Base-by-base conservation (phyloP, 1,284 basidiomycete species). In the Cutaneotrichosporon sp. region DNA sequence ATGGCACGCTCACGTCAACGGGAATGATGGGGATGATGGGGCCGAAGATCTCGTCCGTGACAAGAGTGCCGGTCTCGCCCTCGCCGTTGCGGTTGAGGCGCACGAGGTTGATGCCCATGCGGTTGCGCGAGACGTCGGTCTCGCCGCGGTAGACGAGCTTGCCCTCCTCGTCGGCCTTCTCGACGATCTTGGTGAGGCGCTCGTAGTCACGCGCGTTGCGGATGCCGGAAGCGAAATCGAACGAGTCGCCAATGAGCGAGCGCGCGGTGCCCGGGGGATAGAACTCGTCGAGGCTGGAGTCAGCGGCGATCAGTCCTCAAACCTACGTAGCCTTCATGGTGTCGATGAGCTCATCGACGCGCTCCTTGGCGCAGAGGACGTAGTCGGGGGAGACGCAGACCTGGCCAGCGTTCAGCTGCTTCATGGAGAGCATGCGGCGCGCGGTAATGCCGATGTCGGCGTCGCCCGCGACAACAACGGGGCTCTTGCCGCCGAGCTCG, bases 401-500 rank as follows among this genome's bases (percentile, higher is more conserved):
- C 76, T 92, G 91, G 1, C 91, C 90, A 1, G 84, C 84, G 70
- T 91, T 92, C 57, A 85, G 80, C 27, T 85, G 79, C 77, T 92
- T 94, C 56, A 91, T 91, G 87, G 90, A 92, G 38, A 94, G 79
- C 59, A 90, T 69, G 64, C 72, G 69, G 59, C 73, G 73, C 18
- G 77, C 80, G 20, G 77, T 74, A 63, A 79, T 79, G 58, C 68
- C 70, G 46, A 84, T 64, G 54, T 81, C 80, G 36, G 82, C 82
- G 53, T 82, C 83, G 0, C 87, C 82, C 72, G 93, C 89, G 54
- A 95, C 81, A 68, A 94, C 84, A 14, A 88, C 89, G 1, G 93
- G 92, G 20, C 87, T 90, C 81, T 95, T 95, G 57, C 89, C 89
- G 31, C 89, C 89, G 9, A 90, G 83, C 66, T 80, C 93, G 50